Conservation (phyloP, 352 stramenopile species). For the Peronosclerospora sorghi region DNA sequence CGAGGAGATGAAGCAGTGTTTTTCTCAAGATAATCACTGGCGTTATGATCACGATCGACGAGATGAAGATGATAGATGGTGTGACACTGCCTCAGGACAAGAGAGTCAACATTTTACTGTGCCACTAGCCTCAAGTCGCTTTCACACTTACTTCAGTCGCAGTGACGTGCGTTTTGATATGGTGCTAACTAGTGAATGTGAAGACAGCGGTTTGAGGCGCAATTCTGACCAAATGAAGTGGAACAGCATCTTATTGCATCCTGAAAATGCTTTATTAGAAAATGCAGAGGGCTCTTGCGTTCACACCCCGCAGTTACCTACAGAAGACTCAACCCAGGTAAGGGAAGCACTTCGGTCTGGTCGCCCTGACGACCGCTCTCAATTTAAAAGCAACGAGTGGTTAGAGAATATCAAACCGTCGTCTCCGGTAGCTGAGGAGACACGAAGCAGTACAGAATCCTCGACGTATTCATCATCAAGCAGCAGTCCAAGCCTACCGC, state of each 20-base stretch:
- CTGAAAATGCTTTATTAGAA: constrained; percentile 1
- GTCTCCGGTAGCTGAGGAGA: constrained; percentile 2
- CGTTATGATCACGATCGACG: constrained; percentile 2
- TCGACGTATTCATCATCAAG: constrained; percentile 10
- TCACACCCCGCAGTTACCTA: background rate
- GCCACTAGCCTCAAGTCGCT: constrained; percentile 5
- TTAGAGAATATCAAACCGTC: constrained; percentile 4
- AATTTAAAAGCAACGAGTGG: background rate
- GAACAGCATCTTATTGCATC: constrained; percentile 1
- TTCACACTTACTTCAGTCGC: constrained; percentile 17
- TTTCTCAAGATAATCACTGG: constrained; percentile 10
- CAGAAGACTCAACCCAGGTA: constrained; percentile 1
- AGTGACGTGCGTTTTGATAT: constrained; percentile 22
- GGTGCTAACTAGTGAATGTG: constrained; percentile 2
- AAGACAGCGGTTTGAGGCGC: constrained; percentile 7
- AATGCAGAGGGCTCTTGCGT: background rate
- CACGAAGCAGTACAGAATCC: constrained; percentile 7
- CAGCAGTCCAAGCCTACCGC: constrained; percentile 6
- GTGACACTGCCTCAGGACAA: background rate
- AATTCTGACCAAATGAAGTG: constrained; percentile 14
- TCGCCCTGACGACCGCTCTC: background rate
- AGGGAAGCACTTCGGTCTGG: constrained; percentile 1
- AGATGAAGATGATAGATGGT: constrained; percentile 8
- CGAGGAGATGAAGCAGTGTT: constrained; percentile 6
- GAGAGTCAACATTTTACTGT: background rate